These are phyloP conservation scores for Aspergillus cristatus DNA, from an alignment of 495 filamentous ascomycete species.

Conservation along the genomic window DNA sequence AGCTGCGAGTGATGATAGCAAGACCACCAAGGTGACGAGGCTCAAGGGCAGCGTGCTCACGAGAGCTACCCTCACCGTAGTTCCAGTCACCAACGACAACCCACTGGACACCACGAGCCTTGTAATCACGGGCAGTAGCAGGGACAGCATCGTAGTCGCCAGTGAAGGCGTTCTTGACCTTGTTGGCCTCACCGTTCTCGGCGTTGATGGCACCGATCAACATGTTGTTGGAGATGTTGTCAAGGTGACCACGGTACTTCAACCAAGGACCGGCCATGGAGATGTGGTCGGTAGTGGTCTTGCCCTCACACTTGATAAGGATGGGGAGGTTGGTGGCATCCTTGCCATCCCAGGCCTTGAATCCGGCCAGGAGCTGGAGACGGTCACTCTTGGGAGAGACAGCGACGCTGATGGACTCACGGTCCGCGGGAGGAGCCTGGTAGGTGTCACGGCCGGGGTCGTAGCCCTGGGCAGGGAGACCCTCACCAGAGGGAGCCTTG, in stretches of 20 bases:
- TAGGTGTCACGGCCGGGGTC: constrained; percentile 94
- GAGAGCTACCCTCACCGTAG: constrained; percentile 94
- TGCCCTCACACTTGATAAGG: constrained; percentile 94
- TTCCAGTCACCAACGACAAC: constrained; percentile 99
- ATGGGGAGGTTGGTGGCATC: constrained; percentile 82
- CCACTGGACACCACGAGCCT: constrained; percentile 91
- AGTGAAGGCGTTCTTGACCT: constrained; percentile 84
- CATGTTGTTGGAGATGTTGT: constrained; percentile 99
- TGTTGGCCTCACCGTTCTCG: constrained; percentile 96
- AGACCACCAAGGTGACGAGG: constrained; percentile 94
- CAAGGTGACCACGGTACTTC: constrained; percentile 98
- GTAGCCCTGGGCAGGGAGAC: constrained; percentile 74
- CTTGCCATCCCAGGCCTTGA: constrained; percentile 89
- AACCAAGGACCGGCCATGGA: constrained; percentile 97
- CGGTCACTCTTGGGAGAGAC: constrained; percentile 88
- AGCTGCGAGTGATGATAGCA: constrained; percentile 91
- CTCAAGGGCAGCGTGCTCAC: constrained; percentile 97
- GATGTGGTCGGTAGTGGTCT: constrained; percentile 99
- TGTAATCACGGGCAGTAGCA: constrained; percentile 94
- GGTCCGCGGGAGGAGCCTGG: constrained; percentile 86
- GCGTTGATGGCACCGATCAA: constrained; percentile 95
- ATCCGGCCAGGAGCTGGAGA: constrained; percentile 84
- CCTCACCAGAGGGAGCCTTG: constrained; percentile 66
- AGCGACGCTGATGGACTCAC: constrained; percentile 58
- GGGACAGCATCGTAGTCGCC: constrained; percentile 82